phyloP scores from a whole-genome alignment of 495 filamentous ascomycete species.

The Daldinia bambusicola region DNA sequence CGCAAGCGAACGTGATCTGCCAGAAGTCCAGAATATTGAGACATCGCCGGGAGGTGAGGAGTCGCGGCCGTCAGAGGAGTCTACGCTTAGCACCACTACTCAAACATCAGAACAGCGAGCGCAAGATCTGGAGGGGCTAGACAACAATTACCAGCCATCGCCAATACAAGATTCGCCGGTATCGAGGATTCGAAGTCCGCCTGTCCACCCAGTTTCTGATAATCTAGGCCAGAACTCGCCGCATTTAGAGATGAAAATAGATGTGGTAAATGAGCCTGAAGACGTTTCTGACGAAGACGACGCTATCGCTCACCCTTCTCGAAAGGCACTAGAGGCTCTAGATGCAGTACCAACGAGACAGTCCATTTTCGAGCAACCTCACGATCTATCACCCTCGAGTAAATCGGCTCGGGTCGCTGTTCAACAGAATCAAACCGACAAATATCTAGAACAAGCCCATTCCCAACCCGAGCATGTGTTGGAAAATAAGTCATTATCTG shows the following conservation, averaged over 20 bases:
- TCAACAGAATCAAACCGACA: constrained; percentile 7
- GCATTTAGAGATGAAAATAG: constrained; percentile 64
- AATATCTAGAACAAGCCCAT: neutral
- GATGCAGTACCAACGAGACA: constrained; percentile 52
- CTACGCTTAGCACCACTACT: constrained; percentile 30
- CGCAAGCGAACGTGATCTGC: constrained; percentile 44
- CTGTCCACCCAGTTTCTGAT: constrained; percentile 1
- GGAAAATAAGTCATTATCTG: constrained; percentile 19
- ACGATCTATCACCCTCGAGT: neutral
- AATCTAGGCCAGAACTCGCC: constrained; percentile 19
- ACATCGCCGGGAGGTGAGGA: constrained; percentile 18
- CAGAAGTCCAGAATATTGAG: constrained; percentile 26
- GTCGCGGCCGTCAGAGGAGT: constrained; percentile 23
- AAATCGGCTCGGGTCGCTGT: constrained; percentile 13
- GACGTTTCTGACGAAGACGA: constrained; percentile 50
- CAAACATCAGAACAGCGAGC: constrained; percentile 30
- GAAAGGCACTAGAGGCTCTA: constrained; percentile 41
- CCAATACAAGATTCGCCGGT: constrained; percentile 14
- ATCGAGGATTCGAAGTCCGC: constrained; percentile 8
- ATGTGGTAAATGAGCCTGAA: constrained; percentile 71
- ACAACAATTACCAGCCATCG: constrained; percentile 1
- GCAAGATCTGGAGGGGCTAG: constrained; percentile 5
- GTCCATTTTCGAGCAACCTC: constrained; percentile 30
- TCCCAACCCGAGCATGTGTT: neutral
- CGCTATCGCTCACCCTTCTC: constrained; percentile 23